phyloP scores from a whole-genome alignment of 1,139 yeast genomes.

The Blastobotrys serpentis region DNA sequence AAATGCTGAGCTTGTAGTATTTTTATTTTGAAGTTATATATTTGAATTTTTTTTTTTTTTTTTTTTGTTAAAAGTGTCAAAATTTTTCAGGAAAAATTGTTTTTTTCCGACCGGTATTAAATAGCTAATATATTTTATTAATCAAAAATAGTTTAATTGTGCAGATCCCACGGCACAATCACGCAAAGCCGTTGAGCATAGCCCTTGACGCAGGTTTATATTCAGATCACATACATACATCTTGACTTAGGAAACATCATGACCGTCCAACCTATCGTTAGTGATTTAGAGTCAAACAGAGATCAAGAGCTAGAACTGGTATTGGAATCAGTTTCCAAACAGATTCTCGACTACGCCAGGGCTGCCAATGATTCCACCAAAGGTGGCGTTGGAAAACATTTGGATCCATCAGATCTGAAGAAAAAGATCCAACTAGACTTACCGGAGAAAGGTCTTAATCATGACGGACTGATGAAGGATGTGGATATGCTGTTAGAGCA shows the following conservation, averaged over 20 bases:
- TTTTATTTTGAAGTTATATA: too few relatives aligned
- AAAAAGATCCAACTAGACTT: conserved; percentile 33
- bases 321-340: conserved; percentile 40
- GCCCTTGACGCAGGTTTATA: too few relatives aligned
- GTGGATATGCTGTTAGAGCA: conserved; percentile 61
- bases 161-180: background rate
- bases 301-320: conserved; percentile 47
- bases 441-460: conserved; percentile 41
- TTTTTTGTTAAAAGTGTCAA: background rate
- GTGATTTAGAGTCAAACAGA: conserved; percentile 39
- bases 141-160: background rate
- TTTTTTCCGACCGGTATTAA: background rate
- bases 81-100: background rate
- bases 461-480: conserved; percentile 46
- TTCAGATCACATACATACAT: too few relatives aligned
- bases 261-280: conserved; percentile 3
- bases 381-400: conserved; percentile 40
- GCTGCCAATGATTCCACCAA: conserved; percentile 38
- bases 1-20: too few relatives aligned
- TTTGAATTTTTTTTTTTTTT: background rate
- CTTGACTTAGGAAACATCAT: background rate
- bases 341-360: conserved; percentile 43
- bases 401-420: conserved; percentile 40
- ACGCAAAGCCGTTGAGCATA: too few relatives aligned
- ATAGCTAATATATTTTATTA: too few relatives aligned